A percentile compares a stretch with the other conserved stretches of the same genome.
Evolutionary conservation across 257 asterid species (phyloP).

Genomic region (Thymus quinquecostatus): DNA sequence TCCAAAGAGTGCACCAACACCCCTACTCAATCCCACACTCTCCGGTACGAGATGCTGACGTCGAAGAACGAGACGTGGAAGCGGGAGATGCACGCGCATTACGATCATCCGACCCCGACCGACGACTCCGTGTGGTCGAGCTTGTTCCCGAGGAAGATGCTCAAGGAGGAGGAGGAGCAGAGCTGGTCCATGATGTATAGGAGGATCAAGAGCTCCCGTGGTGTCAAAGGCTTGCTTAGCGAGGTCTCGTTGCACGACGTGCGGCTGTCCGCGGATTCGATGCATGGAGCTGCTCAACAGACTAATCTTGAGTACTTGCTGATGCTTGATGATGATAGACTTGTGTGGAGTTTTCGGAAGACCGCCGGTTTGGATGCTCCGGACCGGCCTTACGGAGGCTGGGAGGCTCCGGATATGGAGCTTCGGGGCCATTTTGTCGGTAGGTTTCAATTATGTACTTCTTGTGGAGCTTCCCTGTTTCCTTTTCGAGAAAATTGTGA

Average conservation of each 20-base stretch:
- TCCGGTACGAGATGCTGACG: conserved; percentile 52
- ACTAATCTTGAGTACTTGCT: conserved; percentile 84
- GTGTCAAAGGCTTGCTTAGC: conserved; percentile 42
- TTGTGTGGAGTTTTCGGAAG: conserved; percentile 85
- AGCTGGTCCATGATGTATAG: conserved; percentile 64
- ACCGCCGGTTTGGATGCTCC: conserved; percentile 74
- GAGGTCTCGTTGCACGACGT: conserved; percentile 73
- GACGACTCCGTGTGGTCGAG: conserved; percentile 77
- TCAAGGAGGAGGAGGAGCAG: conserved; percentile 58
- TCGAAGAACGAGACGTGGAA: conserved; percentile 72
- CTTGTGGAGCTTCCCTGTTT: not conserved
- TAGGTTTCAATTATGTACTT: conserved; percentile 30
- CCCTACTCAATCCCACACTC: conserved; percentile 61
- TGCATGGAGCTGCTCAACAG: conserved; percentile 81
- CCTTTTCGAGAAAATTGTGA: too few relatives aligned
- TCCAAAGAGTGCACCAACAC: conserved; percentile 72
- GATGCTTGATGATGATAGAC: conserved; percentile 77
- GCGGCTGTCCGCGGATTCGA: conserved; percentile 63
- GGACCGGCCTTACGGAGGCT: conserved; percentile 82
- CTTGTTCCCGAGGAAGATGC: conserved; percentile 73
- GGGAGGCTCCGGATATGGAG: conserved; percentile 71
- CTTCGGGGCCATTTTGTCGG: conserved; percentile 99
- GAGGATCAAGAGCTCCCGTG: conserved; percentile 52
- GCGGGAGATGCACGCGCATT: conserved; percentile 59
- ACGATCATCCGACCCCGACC: conserved; percentile 76